Evolutionary conservation across 2,329 filamentous ascomycete genomes (phyloP).

Genomic region (Sporothrix variecibatus): DNA sequence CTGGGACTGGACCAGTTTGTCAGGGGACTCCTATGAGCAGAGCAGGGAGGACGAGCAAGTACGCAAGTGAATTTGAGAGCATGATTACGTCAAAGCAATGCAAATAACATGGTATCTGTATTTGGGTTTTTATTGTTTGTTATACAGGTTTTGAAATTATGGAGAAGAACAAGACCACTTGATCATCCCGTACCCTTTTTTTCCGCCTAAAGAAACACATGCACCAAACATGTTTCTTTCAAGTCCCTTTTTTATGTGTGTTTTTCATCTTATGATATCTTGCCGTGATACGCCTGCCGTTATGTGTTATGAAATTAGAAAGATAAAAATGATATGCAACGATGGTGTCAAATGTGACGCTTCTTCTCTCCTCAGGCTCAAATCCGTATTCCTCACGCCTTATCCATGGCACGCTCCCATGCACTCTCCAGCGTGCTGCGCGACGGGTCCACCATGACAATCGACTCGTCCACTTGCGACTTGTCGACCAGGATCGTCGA

Average conservation of each 20-base stretch:
- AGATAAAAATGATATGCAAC: background rate
- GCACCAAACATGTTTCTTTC: background rate
- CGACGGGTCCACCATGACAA: slow-evolving; percentile 54
- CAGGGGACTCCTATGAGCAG: slow-evolving; percentile 57
- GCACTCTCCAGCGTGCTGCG: slow-evolving; percentile 63
- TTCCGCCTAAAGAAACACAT: background rate
- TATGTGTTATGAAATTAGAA: background rate
- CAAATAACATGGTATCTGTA: slow-evolving; percentile 20
- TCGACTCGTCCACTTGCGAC: slow-evolving; percentile 48
- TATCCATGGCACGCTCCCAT: slow-evolving; percentile 65
- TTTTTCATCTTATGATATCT: background rate
- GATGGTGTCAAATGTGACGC: background rate
- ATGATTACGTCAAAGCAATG: background rate
- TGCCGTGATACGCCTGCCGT: slow-evolving; percentile 12
- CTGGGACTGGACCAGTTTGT: slow-evolving; percentile 77
- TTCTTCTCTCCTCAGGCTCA: background rate
- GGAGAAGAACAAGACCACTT: background rate
- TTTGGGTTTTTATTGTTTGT: slow-evolving; percentile 8
- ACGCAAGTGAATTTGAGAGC: background rate
- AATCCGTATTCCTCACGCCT: slow-evolving; percentile 24
- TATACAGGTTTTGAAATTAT: slow-evolving; percentile 17
- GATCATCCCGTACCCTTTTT: background rate
- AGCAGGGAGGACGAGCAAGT: background rate
- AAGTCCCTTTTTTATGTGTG: background rate
- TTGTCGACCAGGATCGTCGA: slow-evolving; percentile 50